Base-by-base conservation (phyloP, 352 stramenopile genomes). In the Discostella stelligera region DNA sequence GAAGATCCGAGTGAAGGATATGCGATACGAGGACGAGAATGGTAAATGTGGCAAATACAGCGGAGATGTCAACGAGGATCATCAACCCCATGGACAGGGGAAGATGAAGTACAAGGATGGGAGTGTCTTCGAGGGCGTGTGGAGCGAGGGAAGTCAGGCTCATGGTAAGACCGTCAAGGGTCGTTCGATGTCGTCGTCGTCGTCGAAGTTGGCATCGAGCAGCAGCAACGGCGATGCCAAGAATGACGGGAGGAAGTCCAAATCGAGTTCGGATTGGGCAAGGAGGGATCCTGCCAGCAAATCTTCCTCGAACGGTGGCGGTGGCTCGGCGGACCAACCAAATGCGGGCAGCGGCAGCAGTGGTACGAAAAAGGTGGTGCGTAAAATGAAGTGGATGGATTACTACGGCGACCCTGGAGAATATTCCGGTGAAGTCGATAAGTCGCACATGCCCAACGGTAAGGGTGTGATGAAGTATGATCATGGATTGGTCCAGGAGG, bases 31-130 rank as follows among this genome's bases (percentile, higher is more conserved):
- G 18, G 72, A 74, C 53, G 65, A 74, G 18, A 65, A 62, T 61
- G 49, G 66, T 14, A 74, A 66, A 21, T 64, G 71, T 8, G 72
- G 72, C 5, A 30, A 65, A 13, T 80, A 74, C 44, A 41, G 49
- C 21, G 72, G 72, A 14, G 65, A 80, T 65, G 72, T 80, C 21
- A 73, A 74, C 37, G 72, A 74, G 25, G 72, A 80, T 46, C 72
- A 80, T 53, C 55, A 74, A n/a, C 72, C 72, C 1, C 60, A 77
- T 53, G 74, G 74, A 46, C 60, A 82, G 56, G 74, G 74, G 0
- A 81, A 81, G 53, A 81, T 81, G 23, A 81, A 81, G 44, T 81
- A 81, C 30, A 73, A 69, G 25, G 74, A 76, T 71, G 74, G 74
- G 7, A 66, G 41, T 1, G 41, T 61, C 6, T 81, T 69, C 46